Evolutionary conservation across 2,329 filamentous ascomycete species (phyloP).

Genomic region (Grosmannia clavigera): DNA sequence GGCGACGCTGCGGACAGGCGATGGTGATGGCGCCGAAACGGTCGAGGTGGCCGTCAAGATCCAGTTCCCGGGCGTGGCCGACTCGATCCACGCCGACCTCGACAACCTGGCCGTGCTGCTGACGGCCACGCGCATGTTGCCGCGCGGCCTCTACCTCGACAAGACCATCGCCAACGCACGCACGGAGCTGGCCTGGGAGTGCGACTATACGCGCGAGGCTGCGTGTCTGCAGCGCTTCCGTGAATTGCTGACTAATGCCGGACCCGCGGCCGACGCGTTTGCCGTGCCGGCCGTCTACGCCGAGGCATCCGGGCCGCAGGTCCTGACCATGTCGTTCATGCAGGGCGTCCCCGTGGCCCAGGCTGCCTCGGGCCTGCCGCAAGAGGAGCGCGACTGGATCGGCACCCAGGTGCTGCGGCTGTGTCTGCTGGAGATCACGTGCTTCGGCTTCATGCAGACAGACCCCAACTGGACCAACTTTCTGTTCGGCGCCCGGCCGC

Average conservation of each 20-base stretch:
- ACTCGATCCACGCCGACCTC: slow-evolving; percentile 92
- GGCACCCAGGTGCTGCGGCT: slow-evolving; percentile 86
- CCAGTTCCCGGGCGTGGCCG: slow-evolving; percentile 90
- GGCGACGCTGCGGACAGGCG: slow-evolving; percentile 50
- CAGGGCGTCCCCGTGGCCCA: slow-evolving; percentile 77
- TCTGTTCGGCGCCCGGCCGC: slow-evolving; percentile 61
- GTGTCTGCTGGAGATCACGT: slow-evolving; percentile 82
- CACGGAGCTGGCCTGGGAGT: slow-evolving; percentile 89
- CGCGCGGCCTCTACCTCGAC: slow-evolving; percentile 84
- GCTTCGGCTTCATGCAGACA: slow-evolving; percentile 98
- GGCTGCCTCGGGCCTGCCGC: slow-evolving; percentile 53
- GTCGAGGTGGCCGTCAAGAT: slow-evolving; percentile 88
- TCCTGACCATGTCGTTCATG: slow-evolving; percentile 80
- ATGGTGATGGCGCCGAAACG: slow-evolving; percentile 22
- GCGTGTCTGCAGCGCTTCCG: slow-evolving; percentile 66
- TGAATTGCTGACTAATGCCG: slow-evolving; percentile 48
- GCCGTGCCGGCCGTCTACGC: slow-evolving; percentile 45
- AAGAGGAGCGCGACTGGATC: slow-evolving; percentile 88
- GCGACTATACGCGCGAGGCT: slow-evolving; percentile 85
- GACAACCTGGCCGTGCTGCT: slow-evolving; percentile 87
- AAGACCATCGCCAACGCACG: slow-evolving; percentile 96
- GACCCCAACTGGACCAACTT: slow-evolving; percentile 99
- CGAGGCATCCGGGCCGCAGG: slow-evolving; percentile 16
- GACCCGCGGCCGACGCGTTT: slow-evolving; percentile 42
- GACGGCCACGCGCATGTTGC: slow-evolving; percentile 78